A percentile compares a stretch with the other conserved stretches of the same genome.
These are phyloP conservation scores for Hypoxylon fragiforme DNA, from an alignment of 495 filamentous ascomycete species.

Conservation along the genomic window DNA sequence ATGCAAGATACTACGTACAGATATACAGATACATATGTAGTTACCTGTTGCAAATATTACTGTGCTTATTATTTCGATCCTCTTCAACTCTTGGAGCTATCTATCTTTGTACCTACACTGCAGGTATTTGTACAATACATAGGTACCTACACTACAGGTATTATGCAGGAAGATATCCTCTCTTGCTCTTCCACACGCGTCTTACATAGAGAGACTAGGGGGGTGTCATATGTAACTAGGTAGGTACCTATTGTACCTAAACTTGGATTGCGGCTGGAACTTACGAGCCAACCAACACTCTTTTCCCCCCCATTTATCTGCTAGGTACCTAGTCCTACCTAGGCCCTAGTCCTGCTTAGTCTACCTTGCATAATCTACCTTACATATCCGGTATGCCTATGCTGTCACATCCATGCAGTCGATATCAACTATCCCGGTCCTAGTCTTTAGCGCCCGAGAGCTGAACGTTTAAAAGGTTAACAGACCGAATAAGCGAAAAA, in stretches of 20 bases:
- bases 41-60: slow-evolving; percentile 12
- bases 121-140: too few relatives aligned
- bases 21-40: not conserved
- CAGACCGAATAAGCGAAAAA: not conserved
- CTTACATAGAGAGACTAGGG: slow-evolving; percentile 2
- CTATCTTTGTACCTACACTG: too few relatives aligned
- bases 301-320: not conserved
- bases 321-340: not conserved
- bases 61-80: slow-evolving; percentile 9
- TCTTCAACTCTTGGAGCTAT: slow-evolving; percentile 12
- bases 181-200: slow-evolving; percentile 5
- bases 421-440: slow-evolving; percentile 18
- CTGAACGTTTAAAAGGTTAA: too few relatives aligned
- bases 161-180: too few relatives aligned
- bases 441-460: slow-evolving; percentile 3
- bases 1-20: too few relatives aligned
- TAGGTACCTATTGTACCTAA: too few relatives aligned
- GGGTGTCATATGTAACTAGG: too few relatives aligned
- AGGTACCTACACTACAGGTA: too few relatives aligned
- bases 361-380: slow-evolving; percentile 19
- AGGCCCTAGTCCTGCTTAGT: not conserved
- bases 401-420: slow-evolving; percentile 25
- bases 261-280: slow-evolving; percentile 22
- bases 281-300: slow-evolving; percentile 13
- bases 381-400: slow-evolving; percentile 28